Evolutionary conservation across 2,329 filamentous ascomycete species (phyloP), one percentile per base, ranked within the genome.

Genomic region (Epichloe aotearoae): DNA sequence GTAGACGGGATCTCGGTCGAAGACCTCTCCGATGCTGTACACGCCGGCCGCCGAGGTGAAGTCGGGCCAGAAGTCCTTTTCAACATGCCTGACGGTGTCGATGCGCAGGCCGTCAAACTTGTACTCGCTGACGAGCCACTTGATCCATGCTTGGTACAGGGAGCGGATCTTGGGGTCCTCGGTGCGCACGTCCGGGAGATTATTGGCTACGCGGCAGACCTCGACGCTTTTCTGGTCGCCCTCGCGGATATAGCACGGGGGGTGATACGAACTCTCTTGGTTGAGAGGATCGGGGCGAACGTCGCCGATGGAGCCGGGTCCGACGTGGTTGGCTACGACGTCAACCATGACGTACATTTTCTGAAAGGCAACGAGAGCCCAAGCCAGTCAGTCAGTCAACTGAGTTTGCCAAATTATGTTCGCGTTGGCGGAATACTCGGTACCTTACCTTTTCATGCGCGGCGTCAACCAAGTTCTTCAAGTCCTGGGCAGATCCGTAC

Each of bases 131-230:
- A 85, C 74, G 0, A 85, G 67, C 41, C 67, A 66, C 17, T 61
- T 62, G 56, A 86, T 70, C 83, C 83, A 86, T n/a, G 67, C 62
- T 50, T 77, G 68, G 61, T 76, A 78, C 3, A 76, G 65, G 15
- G 61, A 61, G 26, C 72, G 69, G 10, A 85, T 74, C 1, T 63
- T 62, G 0, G 65, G 49, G 33, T 70, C 67, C 41, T 75, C 71
- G 0, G 82, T 86, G 51, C 77, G 67, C 12, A 86, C 62, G 55
- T 86, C 82, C 0, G 82, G 79, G 1, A 86, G 73, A 0, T 73
- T 69, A 2, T 7, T 6, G n/a, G 78, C 73, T 15, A 69, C 71
- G n/a, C 75, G 65, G 67, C 81, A 84, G 52, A 65, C 56, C 55
- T 74, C 68, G 53, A 72, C 60, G 55, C 67, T 65, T 43, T 61